A percentile compares a stretch with the other conserved stretches of the same genome.
phyloP scores from a whole-genome alignment of 2,329 filamentous ascomycete species.

The Bipolaris victoriae region DNA sequence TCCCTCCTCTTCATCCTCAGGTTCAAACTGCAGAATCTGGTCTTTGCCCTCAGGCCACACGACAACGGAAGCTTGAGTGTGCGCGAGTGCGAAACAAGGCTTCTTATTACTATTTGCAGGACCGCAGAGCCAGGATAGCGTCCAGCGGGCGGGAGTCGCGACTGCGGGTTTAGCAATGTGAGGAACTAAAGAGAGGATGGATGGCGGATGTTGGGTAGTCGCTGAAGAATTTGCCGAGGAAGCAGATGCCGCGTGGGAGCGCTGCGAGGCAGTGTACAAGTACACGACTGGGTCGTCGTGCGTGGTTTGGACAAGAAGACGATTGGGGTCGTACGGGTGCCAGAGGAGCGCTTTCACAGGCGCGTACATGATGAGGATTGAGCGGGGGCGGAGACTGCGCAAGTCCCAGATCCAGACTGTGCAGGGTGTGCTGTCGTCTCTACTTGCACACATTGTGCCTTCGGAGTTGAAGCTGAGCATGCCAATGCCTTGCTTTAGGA shows the following conservation, averaged over 20 bases:
- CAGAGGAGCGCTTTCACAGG: conserved; percentile 53
- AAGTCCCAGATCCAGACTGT: conserved; percentile 58
- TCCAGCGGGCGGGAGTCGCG: conserved; percentile 29
- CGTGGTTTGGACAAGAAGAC: conserved; percentile 53
- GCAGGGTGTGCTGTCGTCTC: conserved; percentile 49
- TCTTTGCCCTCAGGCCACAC: conserved; percentile 52
- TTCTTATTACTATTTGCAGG: conserved; percentile 33
- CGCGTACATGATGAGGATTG: conserved; percentile 54
- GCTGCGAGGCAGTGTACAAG: conserved; percentile 40
- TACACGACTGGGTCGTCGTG: conserved; percentile 51
- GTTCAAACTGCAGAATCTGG: conserved; percentile 40
- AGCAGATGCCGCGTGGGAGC: not conserved
- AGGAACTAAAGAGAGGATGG: conserved; percentile 31
- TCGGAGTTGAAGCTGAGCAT: conserved; percentile 45
- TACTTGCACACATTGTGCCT: conserved; percentile 48
- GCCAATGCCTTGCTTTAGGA: conserved; percentile 48
- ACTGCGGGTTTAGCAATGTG: conserved; percentile 34
- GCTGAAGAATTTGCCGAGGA: conserved; percentile 17
- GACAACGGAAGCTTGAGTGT: conserved; percentile 48
- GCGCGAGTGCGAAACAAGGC: conserved; percentile 44
- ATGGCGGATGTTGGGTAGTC: conserved; percentile 22
- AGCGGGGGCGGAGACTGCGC: conserved; percentile 43
- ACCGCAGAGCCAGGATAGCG: conserved; percentile 37
- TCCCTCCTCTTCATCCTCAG: conserved; percentile 16
- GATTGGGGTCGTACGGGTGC: conserved; percentile 48